Evolutionary conservation across 441 rosid species (phyloP), one percentile per base, ranked within the genome.

Genomic region (Raphanus hybrid): DNA sequence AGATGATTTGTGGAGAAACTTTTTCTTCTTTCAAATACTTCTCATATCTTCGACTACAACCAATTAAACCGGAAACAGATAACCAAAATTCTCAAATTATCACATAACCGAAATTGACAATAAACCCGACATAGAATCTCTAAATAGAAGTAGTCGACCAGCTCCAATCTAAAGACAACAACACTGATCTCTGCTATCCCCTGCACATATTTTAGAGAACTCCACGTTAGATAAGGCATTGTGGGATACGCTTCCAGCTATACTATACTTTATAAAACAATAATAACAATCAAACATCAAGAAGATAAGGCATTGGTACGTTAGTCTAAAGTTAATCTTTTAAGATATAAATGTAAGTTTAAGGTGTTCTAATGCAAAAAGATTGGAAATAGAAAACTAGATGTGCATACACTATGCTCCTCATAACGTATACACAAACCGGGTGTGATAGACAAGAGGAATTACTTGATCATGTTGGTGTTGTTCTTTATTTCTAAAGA

Each of bases 401-500:
- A 73, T 61, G 77, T 73, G 60, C 35, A 66, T n/a, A 66, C 45
- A 78, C 9, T 35, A 66, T 48, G 45, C 63, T 66, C 68, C 48
- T 59, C 73, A 37, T 59, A 59, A 20, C 23, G 62, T 71, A 20
- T 77, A 58, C 76, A 64, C 61, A 16, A 66, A 65, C 45, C 48
- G 41, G 43, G 65, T 75, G 74, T 76, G 79, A 78, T 70, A 77
- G 71, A 29, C 5, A 29, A 83, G 82, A 82, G 70, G 59, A 54
- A 57, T 62, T 74, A 92, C 91, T 76, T 87, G 95, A 66, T 89
- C 75, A 81, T 52, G 67, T 71, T 81, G 69, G 77, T 66, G 69
- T 90, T 86, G 83, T 82, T 86, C 87, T 52, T 61, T 6, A 86
- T 75, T 27, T 80, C 86, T 84, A 89, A 69, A 82, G 84, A 82